phyloP scores from a whole-genome alignment of 495 filamentous ascomycete genomes.

The Neurospora terricola region DNA sequence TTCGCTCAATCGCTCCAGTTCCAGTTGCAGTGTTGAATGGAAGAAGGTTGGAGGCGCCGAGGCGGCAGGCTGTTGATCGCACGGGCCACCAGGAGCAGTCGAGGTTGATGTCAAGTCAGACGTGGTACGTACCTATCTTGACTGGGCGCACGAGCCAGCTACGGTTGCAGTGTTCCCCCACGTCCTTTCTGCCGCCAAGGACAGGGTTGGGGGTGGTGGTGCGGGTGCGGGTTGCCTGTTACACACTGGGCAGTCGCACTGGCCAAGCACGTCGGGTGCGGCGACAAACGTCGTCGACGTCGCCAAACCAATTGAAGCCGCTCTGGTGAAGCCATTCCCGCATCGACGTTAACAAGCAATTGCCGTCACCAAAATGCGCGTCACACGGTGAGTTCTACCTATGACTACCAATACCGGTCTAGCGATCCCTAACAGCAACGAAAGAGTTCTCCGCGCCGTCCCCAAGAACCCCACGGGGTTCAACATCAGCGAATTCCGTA shows the following conservation, averaged over 20 bases:
- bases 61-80: background rate
- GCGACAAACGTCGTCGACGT: background rate
- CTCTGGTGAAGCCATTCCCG: background rate
- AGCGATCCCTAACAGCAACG: background rate
- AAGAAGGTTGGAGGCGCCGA: background rate
- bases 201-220: background rate
- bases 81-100: background rate
- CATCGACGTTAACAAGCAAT: constrained; percentile 14
- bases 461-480: constrained; percentile 73
- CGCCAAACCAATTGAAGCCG: background rate
- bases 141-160: background rate
- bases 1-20: background rate
- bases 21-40: background rate
- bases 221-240: background rate
- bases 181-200: background rate
- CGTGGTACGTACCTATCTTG: background rate
- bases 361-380: constrained; percentile 31
- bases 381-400: constrained; percentile 25
- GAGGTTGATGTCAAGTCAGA: background rate
- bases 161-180: background rate
- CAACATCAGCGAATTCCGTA: constrained; percentile 62
- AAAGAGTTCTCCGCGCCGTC: constrained; percentile 4
- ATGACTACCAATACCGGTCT: constrained; percentile 19
- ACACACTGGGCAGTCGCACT: background rate
- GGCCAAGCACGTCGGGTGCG: background rate